These are phyloP conservation scores for Nyssa sinensis DNA, from an alignment of 148 eudicot genomes.

Conservation along the genomic window DNA sequence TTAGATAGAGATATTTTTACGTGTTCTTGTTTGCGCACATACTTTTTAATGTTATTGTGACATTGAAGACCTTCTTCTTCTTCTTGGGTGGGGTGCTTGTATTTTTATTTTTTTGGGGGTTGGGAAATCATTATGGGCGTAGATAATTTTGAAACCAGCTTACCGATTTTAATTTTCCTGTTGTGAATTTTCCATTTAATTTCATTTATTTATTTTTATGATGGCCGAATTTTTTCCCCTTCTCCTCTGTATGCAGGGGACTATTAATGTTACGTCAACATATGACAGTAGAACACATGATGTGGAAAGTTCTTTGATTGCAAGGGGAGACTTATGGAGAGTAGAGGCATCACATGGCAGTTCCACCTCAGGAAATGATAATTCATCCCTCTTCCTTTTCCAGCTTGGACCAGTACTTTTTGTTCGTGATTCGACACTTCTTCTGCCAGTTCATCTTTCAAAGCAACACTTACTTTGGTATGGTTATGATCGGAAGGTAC, in stretches of 20 bases:
- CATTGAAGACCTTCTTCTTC: background rate
- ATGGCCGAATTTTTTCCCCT: no score
- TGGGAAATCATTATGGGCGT: background rate
- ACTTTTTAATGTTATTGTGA: background rate
- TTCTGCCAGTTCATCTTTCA: slow-evolving; percentile 89
- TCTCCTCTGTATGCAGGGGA: slow-evolving; percentile 50
- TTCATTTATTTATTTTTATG: slow-evolving; percentile 1
- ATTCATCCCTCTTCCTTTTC: slow-evolving; percentile 79
- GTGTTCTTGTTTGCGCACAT: background rate
- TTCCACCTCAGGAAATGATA: slow-evolving; percentile 69
- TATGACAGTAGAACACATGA: slow-evolving; percentile 84
- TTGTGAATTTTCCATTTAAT: background rate
- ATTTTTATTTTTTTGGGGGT: no score
- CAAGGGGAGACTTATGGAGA: slow-evolving; percentile 94
- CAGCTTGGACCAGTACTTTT: slow-evolving; percentile 97
- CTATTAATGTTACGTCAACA: slow-evolving; percentile 68
- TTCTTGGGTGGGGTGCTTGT: background rate
- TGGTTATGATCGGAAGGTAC: slow-evolving; percentile 96
- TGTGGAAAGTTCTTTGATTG: slow-evolving; percentile 77
- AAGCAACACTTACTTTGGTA: slow-evolving; percentile 98
- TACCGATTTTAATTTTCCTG: background rate
- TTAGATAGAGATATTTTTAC: no score
- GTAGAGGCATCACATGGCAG: slow-evolving; percentile 88
- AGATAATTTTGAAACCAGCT: background rate
- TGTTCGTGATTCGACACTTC: slow-evolving; percentile 90